A percentile compares a stretch with the other conserved stretches of the same genome.
These are phyloP conservation scores for Crepidotus variabilis DNA, from an alignment of 768 basidiomycete species.

Conservation along the genomic window DNA sequence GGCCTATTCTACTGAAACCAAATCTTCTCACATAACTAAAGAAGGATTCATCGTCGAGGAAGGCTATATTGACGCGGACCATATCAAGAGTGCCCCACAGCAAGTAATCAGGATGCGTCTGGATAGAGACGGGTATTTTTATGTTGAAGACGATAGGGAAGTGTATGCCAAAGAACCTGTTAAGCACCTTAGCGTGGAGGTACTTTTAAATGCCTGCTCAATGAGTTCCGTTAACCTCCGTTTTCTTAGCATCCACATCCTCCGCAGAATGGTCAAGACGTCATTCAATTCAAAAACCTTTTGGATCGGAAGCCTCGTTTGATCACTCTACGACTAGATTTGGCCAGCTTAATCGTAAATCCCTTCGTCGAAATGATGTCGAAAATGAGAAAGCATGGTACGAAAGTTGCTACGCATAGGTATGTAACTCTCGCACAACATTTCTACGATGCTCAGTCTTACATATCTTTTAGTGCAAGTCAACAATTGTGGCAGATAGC, in stretches of 20 bases:
- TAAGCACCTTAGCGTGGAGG: background rate
- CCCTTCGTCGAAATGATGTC: too few species aligned
- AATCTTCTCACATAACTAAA: too few species aligned
- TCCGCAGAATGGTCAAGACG: background rate
- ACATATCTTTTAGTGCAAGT: background rate
- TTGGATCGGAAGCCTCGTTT: background rate
- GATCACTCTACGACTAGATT: background rate
- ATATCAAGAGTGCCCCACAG: too few species aligned
- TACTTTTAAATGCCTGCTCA: background rate
- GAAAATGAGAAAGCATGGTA: background rate
- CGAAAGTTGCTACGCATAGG: background rate
- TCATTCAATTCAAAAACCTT: background rate
- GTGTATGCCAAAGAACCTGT: background rate
- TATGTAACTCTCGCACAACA: background rate
- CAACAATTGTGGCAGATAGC: background rate
- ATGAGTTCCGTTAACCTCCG: background rate
- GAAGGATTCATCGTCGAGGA: too few species aligned
- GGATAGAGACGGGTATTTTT: too few species aligned
- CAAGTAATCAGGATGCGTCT: too few species aligned
- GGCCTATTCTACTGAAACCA: too few species aligned
- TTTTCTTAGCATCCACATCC: background rate
- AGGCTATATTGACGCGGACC: too few species aligned
- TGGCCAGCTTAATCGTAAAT: background rate
- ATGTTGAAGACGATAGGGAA: too few species aligned
- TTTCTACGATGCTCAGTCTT: background rate